Conservation (phyloP, 495 filamentous ascomycete species). For the Trichoderma orchidacearum region DNA sequence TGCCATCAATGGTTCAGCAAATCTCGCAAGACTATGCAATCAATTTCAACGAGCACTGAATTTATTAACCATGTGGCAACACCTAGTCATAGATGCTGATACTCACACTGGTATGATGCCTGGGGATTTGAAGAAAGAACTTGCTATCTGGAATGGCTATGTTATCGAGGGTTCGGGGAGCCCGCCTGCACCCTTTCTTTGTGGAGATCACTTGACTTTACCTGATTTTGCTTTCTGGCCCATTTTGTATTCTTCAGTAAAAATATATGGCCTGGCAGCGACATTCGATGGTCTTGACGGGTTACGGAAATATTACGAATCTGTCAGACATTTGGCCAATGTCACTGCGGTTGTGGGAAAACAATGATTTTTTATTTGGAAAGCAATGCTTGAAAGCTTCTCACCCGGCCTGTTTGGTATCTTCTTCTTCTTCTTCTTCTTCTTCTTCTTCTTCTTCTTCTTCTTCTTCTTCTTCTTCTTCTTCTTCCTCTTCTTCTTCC, state of each 20-base stretch:
- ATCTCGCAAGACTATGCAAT: slow-evolving; percentile 20
- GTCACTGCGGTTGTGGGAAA: slow-evolving; percentile 8
- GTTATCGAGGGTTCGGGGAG: slow-evolving; percentile 13
- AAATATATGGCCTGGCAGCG: slow-evolving; percentile 12
- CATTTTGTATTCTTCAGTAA: slow-evolving; percentile 44
- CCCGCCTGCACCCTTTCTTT: slow-evolving; percentile 33
- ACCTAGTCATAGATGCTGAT: slow-evolving; percentile 4
- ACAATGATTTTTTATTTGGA: neutral
- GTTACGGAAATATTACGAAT: slow-evolving; percentile 38
- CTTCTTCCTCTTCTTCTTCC: no score
- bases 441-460: no score
- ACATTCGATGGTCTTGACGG: slow-evolving; percentile 19
- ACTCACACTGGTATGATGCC: slow-evolving; percentile 7
- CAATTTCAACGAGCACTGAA: slow-evolving; percentile 24
- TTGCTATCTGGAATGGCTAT: slow-evolving; percentile 36
- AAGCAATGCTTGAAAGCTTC: neutral
- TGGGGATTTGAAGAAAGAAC: slow-evolving; percentile 12
- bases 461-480: no score
- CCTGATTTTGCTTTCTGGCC: slow-evolving; percentile 67
- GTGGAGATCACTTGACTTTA: slow-evolving; percentile 38
- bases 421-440: neutral
- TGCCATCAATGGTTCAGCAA: slow-evolving; percentile 10
- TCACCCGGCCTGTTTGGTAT: neutral
- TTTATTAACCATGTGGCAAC: slow-evolving; percentile 22
- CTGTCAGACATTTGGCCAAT: slow-evolving; percentile 16